phyloP scores from a whole-genome alignment of 352 stramenopile genomes.

The Blastocystis sp. region DNA sequence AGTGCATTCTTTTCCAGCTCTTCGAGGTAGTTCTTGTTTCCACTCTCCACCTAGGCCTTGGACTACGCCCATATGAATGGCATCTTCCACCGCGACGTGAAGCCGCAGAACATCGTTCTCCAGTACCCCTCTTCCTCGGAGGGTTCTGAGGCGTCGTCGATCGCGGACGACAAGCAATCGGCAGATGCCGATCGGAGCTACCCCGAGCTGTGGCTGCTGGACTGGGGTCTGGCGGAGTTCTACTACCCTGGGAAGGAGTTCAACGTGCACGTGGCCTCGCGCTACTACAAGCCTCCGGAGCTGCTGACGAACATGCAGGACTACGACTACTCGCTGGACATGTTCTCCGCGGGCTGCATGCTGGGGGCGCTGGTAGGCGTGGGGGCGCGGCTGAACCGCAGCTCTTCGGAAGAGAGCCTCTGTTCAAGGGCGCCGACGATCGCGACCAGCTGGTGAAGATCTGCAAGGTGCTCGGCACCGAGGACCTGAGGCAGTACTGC shows the following conservation, averaged over 20 bases:
- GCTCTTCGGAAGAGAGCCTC: conserved; percentile 98
- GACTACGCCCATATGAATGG: conserved; percentile 99
- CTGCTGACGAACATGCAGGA: conserved; percentile 96
- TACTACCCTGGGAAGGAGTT: conserved; percentile 95
- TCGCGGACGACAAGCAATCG: conserved; percentile 95
- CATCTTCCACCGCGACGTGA: conserved; percentile 99
- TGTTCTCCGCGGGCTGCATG: conserved; percentile 97
- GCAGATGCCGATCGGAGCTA: conserved; percentile 63
- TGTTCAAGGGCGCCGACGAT: conserved; percentile 98
- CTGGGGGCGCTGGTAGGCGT: conserved; percentile 72
- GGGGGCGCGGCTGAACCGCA: neutral
- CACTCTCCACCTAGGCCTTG: conserved; percentile 78
- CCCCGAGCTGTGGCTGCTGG: conserved; percentile 90
- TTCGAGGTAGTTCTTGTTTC: conserved; percentile 17
- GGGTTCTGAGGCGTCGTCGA: neutral
- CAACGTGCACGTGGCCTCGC: conserved; percentile 95
- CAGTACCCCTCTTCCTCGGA: neutral
- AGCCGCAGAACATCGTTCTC: conserved; percentile 90
- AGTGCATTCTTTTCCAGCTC: conserved; percentile 32
- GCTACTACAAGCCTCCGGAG: conserved; percentile 98
- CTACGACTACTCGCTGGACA: conserved; percentile 99
- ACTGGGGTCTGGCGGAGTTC: conserved; percentile 98
- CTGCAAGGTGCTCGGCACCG: conserved; percentile 89
- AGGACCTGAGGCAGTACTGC: conserved; percentile 96
- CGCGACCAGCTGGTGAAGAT: conserved; percentile 99